phyloP scores from a whole-genome alignment of 2,329 filamentous ascomycete genomes.

The Trichoderma koningiopsis region DNA sequence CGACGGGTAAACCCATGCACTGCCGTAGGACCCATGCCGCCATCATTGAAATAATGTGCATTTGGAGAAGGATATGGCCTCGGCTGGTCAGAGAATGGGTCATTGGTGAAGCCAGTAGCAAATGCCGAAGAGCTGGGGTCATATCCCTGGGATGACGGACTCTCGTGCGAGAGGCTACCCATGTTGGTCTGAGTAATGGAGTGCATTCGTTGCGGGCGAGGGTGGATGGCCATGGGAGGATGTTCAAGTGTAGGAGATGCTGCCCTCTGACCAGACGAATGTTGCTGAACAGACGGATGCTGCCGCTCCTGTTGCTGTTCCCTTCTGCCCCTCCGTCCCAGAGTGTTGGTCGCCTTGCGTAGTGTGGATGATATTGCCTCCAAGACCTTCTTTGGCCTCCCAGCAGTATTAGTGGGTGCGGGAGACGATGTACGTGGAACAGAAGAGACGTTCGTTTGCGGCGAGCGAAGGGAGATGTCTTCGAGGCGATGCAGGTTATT shows the following conservation, averaged over 20 bases:
- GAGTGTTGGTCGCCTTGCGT: slow-evolving; percentile 42
- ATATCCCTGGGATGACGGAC: slow-evolving; percentile 32
- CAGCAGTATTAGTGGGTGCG: slow-evolving; percentile 37
- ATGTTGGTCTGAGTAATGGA: slow-evolving; percentile 28
- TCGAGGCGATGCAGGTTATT: slow-evolving; percentile 51
- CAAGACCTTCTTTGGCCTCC: slow-evolving; percentile 45
- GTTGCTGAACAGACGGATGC: neutral
- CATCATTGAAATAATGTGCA: slow-evolving; percentile 38
- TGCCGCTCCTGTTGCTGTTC: slow-evolving; percentile 7
- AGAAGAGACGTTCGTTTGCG: slow-evolving; percentile 34
- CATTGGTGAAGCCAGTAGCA: slow-evolving; percentile 43
- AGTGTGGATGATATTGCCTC: slow-evolving; percentile 47
- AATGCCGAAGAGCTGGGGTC: slow-evolving; percentile 37
- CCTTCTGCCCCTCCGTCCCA: slow-evolving; percentile 38
- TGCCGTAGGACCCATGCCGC: slow-evolving; percentile 40
- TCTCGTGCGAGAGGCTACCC: slow-evolving; percentile 28
- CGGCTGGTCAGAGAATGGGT: slow-evolving; percentile 42
- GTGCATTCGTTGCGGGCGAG: slow-evolving; percentile 33
- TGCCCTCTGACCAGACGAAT: slow-evolving; percentile 26
- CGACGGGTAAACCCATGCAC: slow-evolving; percentile 41
- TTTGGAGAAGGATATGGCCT: slow-evolving; percentile 30
- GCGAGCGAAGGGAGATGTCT: slow-evolving; percentile 50
- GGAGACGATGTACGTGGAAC: slow-evolving; percentile 39
- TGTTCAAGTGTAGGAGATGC: slow-evolving; percentile 40
- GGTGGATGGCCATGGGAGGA: slow-evolving; percentile 40